Conservation (phyloP, 1,284 basidiomycete genomes). For the Malassezia equina region DNA sequence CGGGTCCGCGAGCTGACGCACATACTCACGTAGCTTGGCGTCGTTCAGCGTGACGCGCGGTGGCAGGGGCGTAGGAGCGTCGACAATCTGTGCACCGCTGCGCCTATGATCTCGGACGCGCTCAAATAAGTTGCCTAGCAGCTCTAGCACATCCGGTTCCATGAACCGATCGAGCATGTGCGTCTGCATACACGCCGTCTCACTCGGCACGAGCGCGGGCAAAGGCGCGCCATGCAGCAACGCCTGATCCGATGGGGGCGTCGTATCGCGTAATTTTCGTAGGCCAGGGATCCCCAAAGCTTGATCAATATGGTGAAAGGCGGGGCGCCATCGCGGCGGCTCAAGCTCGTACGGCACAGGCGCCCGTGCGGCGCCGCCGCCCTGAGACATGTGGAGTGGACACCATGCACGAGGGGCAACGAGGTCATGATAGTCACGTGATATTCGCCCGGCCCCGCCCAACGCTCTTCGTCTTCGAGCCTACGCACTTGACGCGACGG, state of each 20-base stretch:
- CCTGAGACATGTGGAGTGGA: neutral
- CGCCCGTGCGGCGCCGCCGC: neutral
- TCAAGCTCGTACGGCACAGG: constrained; percentile 23
- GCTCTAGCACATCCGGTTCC: constrained; percentile 20
- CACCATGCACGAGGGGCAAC: neutral
- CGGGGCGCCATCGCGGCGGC: constrained; percentile 35
- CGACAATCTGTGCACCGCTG: constrained; percentile 16
- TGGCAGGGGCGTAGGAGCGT: constrained; percentile 23
- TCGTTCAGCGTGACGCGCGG: constrained; percentile 76
- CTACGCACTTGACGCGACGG: neutral
- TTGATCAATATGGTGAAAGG: constrained; percentile 24
- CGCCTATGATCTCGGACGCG: constrained; percentile 21
- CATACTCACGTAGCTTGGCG: constrained; percentile 74
- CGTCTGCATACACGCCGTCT: constrained; percentile 55
- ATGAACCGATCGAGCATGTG: constrained; percentile 53
- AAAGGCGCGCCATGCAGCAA: constrained; percentile 69
- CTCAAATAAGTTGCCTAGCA: constrained; percentile 26
- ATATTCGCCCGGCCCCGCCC: neutral
- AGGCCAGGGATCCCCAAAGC: constrained; percentile 56
- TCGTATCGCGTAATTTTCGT: constrained; percentile 76
- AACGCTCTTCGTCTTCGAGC: neutral
- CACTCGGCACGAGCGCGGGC: constrained; percentile 48
- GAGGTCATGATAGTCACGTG: neutral
- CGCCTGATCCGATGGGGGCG: constrained; percentile 60
- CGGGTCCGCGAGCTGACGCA: constrained; percentile 79